Base-by-base conservation (phyloP, 768 basidiomycete species). In the Russula earlei region DNA sequence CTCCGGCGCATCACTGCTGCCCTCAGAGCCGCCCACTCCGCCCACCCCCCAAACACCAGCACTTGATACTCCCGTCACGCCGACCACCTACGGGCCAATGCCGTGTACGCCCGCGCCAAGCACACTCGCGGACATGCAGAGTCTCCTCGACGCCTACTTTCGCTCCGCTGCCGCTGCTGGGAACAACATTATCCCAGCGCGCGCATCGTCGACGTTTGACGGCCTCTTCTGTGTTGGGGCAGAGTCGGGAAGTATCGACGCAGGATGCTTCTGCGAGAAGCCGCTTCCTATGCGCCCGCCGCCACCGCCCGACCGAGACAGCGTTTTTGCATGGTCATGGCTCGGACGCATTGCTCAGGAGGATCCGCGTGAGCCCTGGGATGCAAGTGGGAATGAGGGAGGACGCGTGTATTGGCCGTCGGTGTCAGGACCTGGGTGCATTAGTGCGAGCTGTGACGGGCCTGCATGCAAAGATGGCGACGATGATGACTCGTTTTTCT, bases 1-100 rank as follows among this genome's bases (percentile, higher is more conserved):
- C 64, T 80, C 80, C 1, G 77, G 75, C 25, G 73, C 77, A 25
- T 67, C 71, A 48, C 72, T 82, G 34, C 67, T 78, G 27, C 68
- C 67, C 31, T 51, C 65, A 7, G 63, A 67, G 10, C 36, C 46
- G 11, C 31, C 55, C 2, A 50, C 59, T 19, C 42, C 52, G 0
- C 43, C 38, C 29, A 52, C 49, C 4, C 44, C 50, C 0, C 31
- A n/a, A 14, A 25, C 44, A 46, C 50, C 57, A 46, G 34, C 29
- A 33, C 44, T 31, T 15, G 56, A 49, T 14, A 49, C 46, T 6
- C 56, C 56, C 3, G 51, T 47, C 4, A 48, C 47, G 19, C 48
- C 52, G 63, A 69, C 49, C 55, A 40, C 55, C n/a, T 45, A 22
- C 17, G 52, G 42, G 58, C 68, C 63, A 64, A 68, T 64, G 54